Evolutionary conservation across 73 alveolate species (phyloP).

Genomic region (Paramecium tetraurelia): DNA sequence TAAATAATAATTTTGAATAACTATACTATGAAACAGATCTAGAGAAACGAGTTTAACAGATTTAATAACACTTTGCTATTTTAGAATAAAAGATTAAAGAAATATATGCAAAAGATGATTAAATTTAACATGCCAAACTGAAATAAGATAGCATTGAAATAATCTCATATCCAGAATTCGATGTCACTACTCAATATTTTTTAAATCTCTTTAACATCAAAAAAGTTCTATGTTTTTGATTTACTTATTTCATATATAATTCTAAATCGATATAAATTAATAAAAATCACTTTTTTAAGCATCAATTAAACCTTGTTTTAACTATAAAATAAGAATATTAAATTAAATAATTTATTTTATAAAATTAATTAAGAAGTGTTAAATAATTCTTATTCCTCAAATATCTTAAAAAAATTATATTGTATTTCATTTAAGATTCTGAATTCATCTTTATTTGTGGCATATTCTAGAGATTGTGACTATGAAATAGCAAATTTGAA

Average conservation of each 20-base stretch:
- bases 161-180: background rate
- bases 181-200: background rate
- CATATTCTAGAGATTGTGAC: too few relatives aligned
- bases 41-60: background rate
- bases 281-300: background rate
- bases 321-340: too few relatives aligned
- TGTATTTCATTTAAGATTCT: background rate
- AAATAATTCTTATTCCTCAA: too few relatives aligned
- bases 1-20: background rate
- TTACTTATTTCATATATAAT: background rate
- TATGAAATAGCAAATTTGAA: too few relatives aligned
- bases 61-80: background rate
- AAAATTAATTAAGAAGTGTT: background rate
- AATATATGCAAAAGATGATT: background rate
- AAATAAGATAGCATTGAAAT: background rate
- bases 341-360: too few relatives aligned
- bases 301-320: background rate
- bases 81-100: background rate
- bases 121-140: background rate
- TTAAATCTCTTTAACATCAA: background rate
- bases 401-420: too few relatives aligned
- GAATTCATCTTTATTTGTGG: background rate
- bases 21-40: background rate
- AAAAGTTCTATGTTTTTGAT: background rate
- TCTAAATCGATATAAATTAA: too few relatives aligned